Base-by-base conservation (phyloP, 306 rosid species). In the Purshia tridentata region DNA sequence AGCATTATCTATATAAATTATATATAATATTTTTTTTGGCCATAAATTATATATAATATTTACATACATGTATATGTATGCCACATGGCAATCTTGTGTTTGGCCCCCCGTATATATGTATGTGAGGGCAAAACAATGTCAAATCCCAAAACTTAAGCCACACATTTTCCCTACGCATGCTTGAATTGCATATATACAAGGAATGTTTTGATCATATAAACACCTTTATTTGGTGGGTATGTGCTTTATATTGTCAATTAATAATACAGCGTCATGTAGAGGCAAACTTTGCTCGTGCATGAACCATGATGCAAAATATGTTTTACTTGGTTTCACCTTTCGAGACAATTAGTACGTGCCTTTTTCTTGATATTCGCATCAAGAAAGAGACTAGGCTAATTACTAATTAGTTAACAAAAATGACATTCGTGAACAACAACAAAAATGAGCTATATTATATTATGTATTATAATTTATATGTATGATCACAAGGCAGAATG, bases 201-300 rank as follows among this genome's bases (percentile, higher is more conserved):
- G 75, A 66, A 72, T 59, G 78, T 41, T 78, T 50, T 40, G 14
- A 66, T 67, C 40, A 2, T 6, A 2, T 29, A 29, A 29, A 29
- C 35, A 29, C 35, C 35, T 29, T 29, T 29, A 29, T 29, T 29
- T 29, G 35, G 35, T 29, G 35, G 35, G 35, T 29, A 1, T 29
- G 2, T 29, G 35, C 35, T 29, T 29, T 29, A 29, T 29, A 29
- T 29, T 1, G 35, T 29, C 35, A 29, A 29, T 29, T 29, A 29
- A 29, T 29, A 29, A 52, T 4, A 58, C 14, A 20, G 77, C 67
- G 37, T 58, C 53, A 44, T 46, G 58, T 76, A 45, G 47, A 61
- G 62, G 75, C 42, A 23, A 41, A 6, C 42, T 76, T 67, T 67
- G 76, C 69, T 81, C 82, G 73, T 73, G 85, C 76, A 62, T 77